phyloP scores from a whole-genome alignment of 2,329 filamentous ascomycete genomes.

The Claviceps digitariae region DNA sequence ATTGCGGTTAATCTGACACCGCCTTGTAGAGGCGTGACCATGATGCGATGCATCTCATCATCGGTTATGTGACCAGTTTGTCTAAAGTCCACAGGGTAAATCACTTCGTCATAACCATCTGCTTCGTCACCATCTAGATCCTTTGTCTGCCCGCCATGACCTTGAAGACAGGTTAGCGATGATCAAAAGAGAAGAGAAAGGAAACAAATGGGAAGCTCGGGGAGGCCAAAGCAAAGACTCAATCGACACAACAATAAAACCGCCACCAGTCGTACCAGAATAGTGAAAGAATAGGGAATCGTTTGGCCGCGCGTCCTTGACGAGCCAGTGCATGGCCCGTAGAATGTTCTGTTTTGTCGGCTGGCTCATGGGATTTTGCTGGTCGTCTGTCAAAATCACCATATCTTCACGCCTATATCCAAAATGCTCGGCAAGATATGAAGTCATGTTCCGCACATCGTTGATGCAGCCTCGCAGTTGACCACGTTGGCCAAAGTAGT shows the following conservation, averaged over 20 bases:
- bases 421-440: slow-evolving; percentile 77
- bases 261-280: slow-evolving; percentile 43
- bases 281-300: slow-evolving; percentile 98
- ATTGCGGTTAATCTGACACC: slow-evolving; percentile 49
- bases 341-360: slow-evolving; percentile 93
- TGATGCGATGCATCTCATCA: slow-evolving; percentile 68
- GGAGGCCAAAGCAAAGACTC: background rate
- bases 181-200: background rate
- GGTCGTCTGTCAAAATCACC: slow-evolving; percentile 92
- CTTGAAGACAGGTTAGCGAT: slow-evolving; percentile 20
- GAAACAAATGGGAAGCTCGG: background rate
- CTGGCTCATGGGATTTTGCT: slow-evolving; percentile 94
- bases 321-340: slow-evolving; percentile 93
- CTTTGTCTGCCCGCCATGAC: slow-evolving; percentile 69
- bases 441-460: slow-evolving; percentile 93
- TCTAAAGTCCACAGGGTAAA: slow-evolving; percentile 72
- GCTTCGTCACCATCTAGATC: slow-evolving; percentile 70
- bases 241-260: background rate
- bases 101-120: slow-evolving; percentile 71
- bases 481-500: slow-evolving; percentile 87
- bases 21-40: slow-evolving; percentile 43
- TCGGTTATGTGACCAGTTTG: slow-evolving; percentile 71
- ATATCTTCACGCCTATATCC: slow-evolving; percentile 92
- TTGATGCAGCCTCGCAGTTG: slow-evolving; percentile 92
- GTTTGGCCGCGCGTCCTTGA: slow-evolving; percentile 83